phyloP scores from a whole-genome alignment of 305 asterid genomes.

The Fraxinus paxiana region DNA sequence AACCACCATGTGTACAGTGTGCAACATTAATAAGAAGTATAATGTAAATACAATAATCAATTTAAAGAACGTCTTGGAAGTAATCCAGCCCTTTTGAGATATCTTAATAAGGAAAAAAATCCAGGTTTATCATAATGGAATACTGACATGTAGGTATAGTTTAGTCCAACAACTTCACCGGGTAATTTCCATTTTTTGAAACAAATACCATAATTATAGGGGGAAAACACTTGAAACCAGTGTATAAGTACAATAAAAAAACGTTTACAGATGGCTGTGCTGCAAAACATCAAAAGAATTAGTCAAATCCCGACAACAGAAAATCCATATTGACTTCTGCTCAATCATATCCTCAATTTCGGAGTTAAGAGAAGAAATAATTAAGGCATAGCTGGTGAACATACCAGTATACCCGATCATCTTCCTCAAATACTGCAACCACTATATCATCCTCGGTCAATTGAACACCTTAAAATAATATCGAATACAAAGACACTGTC shows the following conservation, averaged over 20 bases:
- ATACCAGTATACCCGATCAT: slow-evolving; percentile 71
- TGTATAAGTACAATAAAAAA: background rate
- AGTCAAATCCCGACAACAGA: background rate
- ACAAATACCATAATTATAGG: background rate
- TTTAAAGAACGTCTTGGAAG: background rate
- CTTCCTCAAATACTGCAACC: slow-evolving; percentile 44
- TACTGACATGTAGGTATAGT: background rate
- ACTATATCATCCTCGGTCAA: slow-evolving; percentile 49
- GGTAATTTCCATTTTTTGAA: background rate
- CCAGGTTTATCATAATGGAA: background rate
- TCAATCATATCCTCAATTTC: slow-evolving; percentile 1
- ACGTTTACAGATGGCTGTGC: background rate
- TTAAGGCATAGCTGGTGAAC: slow-evolving; percentile 18
- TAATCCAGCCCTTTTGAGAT: background rate
- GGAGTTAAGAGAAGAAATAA: slow-evolving; percentile 13
- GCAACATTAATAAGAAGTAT: background rate
- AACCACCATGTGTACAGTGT: background rate
- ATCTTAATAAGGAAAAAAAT: background rate
- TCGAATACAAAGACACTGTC: slow-evolving; percentile 10
- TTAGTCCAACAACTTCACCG: background rate
- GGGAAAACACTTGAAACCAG: background rate
- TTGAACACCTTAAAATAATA: slow-evolving; percentile 45
- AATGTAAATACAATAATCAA: background rate
- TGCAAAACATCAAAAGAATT: background rate
- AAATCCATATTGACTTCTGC: background rate